phyloP scores from a whole-genome alignment of 495 filamentous ascomycete species.

The Tuber umbilicatum region DNA sequence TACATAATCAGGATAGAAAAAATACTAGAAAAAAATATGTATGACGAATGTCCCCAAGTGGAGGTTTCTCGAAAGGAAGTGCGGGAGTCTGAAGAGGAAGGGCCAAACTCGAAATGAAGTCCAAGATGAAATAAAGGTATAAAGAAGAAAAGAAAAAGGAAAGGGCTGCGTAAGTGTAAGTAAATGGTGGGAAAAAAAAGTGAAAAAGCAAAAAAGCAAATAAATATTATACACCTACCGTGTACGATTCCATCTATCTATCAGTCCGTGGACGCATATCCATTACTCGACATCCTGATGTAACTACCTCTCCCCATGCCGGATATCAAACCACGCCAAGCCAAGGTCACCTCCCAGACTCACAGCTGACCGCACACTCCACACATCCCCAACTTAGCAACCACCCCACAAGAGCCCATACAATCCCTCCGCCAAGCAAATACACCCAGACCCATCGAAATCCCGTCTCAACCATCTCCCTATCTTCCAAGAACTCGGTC shows the following conservation, averaged over 20 bases:
- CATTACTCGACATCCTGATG: constrained; percentile 25
- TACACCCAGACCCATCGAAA: constrained; percentile 37
- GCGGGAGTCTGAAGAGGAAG: constrained; percentile 3
- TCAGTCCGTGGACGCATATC: neutral
- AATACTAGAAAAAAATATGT: constrained; percentile 12
- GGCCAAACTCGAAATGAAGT: constrained; percentile 6
- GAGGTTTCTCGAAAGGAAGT: neutral
- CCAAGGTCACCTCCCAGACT: constrained; percentile 11
- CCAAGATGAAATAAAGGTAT: neutral
- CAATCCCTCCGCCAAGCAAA: constrained; percentile 31
- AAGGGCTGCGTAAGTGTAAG: constrained; percentile 8
- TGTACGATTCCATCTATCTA: neutral
- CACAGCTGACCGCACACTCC: constrained; percentile 20
- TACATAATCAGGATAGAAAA: constrained; percentile 13
- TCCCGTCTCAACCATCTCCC: constrained; percentile 28
- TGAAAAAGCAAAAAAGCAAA: constrained; percentile 16
- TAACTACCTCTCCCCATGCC: constrained; percentile 16
- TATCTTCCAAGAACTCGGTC: constrained; percentile 34
- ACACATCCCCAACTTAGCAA: constrained; percentile 36
- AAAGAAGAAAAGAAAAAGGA: constrained; percentile 2
- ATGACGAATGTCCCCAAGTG: neutral
- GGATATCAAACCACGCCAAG: constrained; percentile 18
- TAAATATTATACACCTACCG: constrained; percentile 20
- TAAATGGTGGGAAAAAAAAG: constrained; percentile 5
- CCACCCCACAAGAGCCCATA: constrained; percentile 36